Percentiles rank a stretch among this genome's conserved stretches.
phyloP scores from a whole-genome alignment of 306 rosid genomes.

The Cicer chorassanicum region DNA sequence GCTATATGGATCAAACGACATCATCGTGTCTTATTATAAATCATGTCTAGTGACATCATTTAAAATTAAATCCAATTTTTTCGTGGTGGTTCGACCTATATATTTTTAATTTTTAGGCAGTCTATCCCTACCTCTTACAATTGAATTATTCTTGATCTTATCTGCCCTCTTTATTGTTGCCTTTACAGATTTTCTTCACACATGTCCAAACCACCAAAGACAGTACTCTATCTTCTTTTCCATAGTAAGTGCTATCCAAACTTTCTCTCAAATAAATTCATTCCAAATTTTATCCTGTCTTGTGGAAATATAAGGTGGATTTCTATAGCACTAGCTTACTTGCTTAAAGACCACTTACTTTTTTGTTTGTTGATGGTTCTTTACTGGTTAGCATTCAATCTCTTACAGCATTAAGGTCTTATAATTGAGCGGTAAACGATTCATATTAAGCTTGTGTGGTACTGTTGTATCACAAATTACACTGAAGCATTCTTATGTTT shows the following conservation, averaged over 20 bases:
- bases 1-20: not conserved
- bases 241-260: not conserved
- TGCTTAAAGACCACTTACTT: not conserved
- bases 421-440: not conserved
- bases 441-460: not conserved
- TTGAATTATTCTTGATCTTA: not conserved
- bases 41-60: slow-evolving; percentile 18
- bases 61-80: not conserved
- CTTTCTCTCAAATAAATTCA: not conserved
- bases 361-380: not conserved
- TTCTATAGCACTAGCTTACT: not conserved
- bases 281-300: not conserved
- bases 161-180: not conserved
- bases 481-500: not conserved
- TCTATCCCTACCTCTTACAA: not conserved
- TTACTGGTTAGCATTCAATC: not conserved
- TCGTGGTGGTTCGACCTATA: not conserved
- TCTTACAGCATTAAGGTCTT: not conserved
- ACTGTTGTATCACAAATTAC: not conserved
- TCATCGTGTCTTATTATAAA: not conserved
- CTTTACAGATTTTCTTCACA: not conserved
- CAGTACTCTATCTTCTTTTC: not conserved
- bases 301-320: not conserved
- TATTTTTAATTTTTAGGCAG: not conserved
- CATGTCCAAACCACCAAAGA: slow-evolving; percentile 3